Conservation (phyloP, 2,329 filamentous ascomycete genomes). For the Thielaviopsis euricoi region DNA sequence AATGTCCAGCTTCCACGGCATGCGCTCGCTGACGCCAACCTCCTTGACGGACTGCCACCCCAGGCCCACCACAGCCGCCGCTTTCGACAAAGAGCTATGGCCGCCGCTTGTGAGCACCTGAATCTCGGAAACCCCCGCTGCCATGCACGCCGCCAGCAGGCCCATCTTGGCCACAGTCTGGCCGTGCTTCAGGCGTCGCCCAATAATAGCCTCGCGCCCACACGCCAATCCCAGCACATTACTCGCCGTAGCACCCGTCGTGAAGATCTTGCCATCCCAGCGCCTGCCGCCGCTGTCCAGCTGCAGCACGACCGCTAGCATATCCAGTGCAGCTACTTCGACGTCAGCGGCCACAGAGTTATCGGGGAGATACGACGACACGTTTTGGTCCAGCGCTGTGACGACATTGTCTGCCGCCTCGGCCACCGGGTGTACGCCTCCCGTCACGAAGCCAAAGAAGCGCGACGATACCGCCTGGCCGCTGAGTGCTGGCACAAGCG, state of each 20-base stretch:
- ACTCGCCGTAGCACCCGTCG: slow-evolving; percentile 52
- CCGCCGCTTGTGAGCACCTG: slow-evolving; percentile 67
- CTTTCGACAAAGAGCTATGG: slow-evolving; percentile 74
- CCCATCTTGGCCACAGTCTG: slow-evolving; percentile 51
- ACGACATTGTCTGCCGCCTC: slow-evolving; percentile 75
- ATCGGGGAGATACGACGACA: slow-evolving; percentile 61
- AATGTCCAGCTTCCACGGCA: slow-evolving; percentile 55
- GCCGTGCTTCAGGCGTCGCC: slow-evolving; percentile 18
- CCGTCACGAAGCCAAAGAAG: slow-evolving; percentile 85
- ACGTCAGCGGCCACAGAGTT: slow-evolving; percentile 63
- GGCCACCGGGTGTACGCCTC: slow-evolving; percentile 63
- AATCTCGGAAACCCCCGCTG: slow-evolving; percentile 47
- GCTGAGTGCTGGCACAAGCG: slow-evolving; percentile 45
- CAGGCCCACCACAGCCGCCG: slow-evolving; percentile 65
- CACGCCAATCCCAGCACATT: slow-evolving; percentile 64
- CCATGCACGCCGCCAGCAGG: slow-evolving; percentile 46
- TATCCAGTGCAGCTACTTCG: slow-evolving; percentile 53
- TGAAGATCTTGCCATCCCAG: slow-evolving; percentile 40
- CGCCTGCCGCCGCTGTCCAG: slow-evolving; percentile 38
- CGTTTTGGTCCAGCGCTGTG: slow-evolving; percentile 65
- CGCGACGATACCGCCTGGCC: slow-evolving; percentile 44
- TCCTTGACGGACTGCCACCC: slow-evolving; percentile 53
- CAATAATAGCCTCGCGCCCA: slow-evolving; percentile 47
- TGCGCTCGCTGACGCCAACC: slow-evolving; percentile 29
- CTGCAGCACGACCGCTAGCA: slow-evolving; percentile 51